phyloP scores from a whole-genome alignment of 1,284 basidiomycete genomes.

The Cutaneotrichosporon cutaneum region DNA sequence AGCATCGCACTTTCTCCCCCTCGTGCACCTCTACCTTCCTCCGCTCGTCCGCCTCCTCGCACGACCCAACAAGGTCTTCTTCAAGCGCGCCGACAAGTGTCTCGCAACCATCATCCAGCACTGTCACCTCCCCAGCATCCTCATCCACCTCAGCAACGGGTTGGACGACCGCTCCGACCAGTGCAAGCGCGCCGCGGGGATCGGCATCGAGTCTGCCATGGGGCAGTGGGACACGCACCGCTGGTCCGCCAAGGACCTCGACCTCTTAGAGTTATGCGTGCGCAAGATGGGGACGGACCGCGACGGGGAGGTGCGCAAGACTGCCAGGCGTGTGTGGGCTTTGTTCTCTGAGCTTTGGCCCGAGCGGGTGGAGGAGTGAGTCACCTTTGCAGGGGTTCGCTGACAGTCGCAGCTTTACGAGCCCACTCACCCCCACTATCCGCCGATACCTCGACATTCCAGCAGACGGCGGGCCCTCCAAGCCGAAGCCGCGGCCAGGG shows the following conservation, averaged over 20 bases:
- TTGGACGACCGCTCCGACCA: slow-evolving; percentile 51
- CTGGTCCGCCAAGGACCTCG: slow-evolving; percentile 42
- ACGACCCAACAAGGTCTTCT: slow-evolving; percentile 56
- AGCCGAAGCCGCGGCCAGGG: slow-evolving; percentile 14
- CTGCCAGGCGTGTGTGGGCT: slow-evolving; percentile 53
- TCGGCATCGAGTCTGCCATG: slow-evolving; percentile 35
- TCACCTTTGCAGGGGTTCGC: slow-evolving; percentile 11
- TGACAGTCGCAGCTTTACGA: slow-evolving; percentile 49
- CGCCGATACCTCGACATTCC: slow-evolving; percentile 52
- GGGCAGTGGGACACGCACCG: slow-evolving; percentile 40
- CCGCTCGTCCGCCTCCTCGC: slow-evolving; percentile 54
- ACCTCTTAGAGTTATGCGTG: slow-evolving; percentile 51
- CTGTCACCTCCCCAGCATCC: slow-evolving; percentile 48
- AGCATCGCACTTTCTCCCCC: slow-evolving; percentile 47
- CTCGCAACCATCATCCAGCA: slow-evolving; percentile 53
- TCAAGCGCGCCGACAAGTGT: slow-evolving; percentile 55
- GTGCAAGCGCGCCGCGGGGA: slow-evolving; percentile 44
- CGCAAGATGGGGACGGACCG: slow-evolving; percentile 54
- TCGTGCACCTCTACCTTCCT: slow-evolving; percentile 54
- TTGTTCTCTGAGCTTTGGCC: slow-evolving; percentile 52
- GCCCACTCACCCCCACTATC: slow-evolving; percentile 55
- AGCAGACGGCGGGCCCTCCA: slow-evolving; percentile 24
- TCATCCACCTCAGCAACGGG: slow-evolving; percentile 49
- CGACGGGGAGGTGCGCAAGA: slow-evolving; percentile 55
- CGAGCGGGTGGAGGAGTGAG: slow-evolving; percentile 54